A percentile compares a stretch with the other conserved stretches of the same genome.
phyloP scores from a whole-genome alignment of 2,329 filamentous ascomycete genomes.

The Penicillium sp. region DNA sequence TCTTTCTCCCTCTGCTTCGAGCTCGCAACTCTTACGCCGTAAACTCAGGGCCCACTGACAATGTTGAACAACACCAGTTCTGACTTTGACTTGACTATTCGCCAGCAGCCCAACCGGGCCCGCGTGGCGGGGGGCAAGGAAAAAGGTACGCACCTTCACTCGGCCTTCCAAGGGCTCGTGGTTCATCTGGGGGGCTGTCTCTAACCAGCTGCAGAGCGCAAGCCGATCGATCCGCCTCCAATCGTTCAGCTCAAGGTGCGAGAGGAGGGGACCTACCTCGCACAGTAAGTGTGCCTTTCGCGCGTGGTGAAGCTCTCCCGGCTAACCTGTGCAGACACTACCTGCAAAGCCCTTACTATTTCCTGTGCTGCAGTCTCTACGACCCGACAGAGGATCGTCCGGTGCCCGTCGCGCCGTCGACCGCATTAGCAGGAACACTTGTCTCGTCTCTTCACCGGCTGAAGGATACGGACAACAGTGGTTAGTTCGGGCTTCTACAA shows the following conservation, averaged over 20 bases:
- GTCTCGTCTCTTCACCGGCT: constrained; percentile 81
- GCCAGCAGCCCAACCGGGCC: constrained; percentile 68
- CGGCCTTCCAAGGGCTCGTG: not conserved
- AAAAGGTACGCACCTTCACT: constrained; percentile 57
- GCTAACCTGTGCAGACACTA: constrained; percentile 52
- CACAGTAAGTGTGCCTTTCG: constrained; percentile 56
- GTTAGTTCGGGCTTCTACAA: constrained; percentile 34
- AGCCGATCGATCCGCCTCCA: constrained; percentile 82
- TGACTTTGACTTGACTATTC: constrained; percentile 60
- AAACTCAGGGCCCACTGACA: constrained; percentile 40
- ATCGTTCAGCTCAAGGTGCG: constrained; percentile 71
- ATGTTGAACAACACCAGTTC: constrained; percentile 49
- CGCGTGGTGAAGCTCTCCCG: not conserved
- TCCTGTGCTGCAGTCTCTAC: constrained; percentile 61
- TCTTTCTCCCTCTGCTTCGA: constrained; percentile 13
- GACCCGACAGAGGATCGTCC: constrained; percentile 51
- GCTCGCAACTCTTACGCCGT: constrained; percentile 32
- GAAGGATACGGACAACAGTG: constrained; percentile 72
- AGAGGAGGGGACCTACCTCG: constrained; percentile 49
- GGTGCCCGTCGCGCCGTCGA: constrained; percentile 48
- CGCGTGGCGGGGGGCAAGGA: constrained; percentile 73
- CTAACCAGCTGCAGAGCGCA: constrained; percentile 61
- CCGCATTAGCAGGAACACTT: constrained; percentile 68
- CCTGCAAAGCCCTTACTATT: constrained; percentile 66
- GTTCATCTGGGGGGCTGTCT: not conserved